These are phyloP conservation scores for Plasmodium vivax DNA, from an alignment of 169 alveolate genomes.

Conservation along the genomic window DNA sequence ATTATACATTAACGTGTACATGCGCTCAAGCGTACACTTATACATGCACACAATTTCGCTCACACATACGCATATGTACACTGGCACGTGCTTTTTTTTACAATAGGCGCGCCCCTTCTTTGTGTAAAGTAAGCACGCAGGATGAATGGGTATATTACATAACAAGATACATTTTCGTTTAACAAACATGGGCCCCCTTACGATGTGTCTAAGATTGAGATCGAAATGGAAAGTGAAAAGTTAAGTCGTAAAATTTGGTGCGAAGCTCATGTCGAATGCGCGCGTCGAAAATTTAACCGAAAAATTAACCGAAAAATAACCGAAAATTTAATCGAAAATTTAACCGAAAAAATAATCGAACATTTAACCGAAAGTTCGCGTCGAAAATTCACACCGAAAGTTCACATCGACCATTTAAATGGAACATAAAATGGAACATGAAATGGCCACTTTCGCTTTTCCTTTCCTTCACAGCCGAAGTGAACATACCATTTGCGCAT, in stretches of 20 bases:
- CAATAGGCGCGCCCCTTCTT: slow-evolving; percentile 11
- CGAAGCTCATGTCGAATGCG: neutral
- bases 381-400: neutral
- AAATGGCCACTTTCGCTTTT: slow-evolving; percentile 2
- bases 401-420: slow-evolving; percentile 16
- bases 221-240: neutral
- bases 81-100: slow-evolving; percentile 8
- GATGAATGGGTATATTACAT: neutral
- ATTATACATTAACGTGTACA: slow-evolving; percentile 17
- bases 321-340: neutral
- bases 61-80: slow-evolving; percentile 32
- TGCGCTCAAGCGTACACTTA: neutral
- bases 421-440: neutral
- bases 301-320: neutral
- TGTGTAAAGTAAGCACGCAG: slow-evolving; percentile 28
- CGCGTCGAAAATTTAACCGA: neutral
- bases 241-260: neutral
- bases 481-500: slow-evolving; percentile 17
- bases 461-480: slow-evolving; percentile 9
- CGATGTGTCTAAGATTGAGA: slow-evolving; percentile 59
- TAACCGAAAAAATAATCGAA: neutral
- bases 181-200: slow-evolving; percentile 40
- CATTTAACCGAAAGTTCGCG: neutral
- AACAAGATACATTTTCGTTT: slow-evolving; percentile 51
- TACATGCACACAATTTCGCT: slow-evolving; percentile 3